phyloP scores from a whole-genome alignment of 805 yeast species.

The Monosporozyma unispora region DNA sequence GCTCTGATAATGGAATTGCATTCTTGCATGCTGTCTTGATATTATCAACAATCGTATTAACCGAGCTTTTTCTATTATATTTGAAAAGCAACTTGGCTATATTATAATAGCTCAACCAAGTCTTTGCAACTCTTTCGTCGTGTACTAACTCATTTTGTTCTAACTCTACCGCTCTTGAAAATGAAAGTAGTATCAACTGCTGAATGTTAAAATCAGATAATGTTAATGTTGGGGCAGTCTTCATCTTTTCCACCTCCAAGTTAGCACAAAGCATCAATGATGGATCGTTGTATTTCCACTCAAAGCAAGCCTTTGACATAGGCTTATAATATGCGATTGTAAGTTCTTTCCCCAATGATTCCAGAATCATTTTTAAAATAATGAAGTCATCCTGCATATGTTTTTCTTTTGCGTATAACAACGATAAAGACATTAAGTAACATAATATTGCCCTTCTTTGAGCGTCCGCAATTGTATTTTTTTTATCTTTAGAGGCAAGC shows the following conservation, averaged over 20 bases:
- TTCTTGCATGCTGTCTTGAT: conserved; percentile 38
- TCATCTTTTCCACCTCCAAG: conserved; percentile 12
- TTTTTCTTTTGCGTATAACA: conserved; percentile 3
- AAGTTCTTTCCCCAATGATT: conserved; percentile 21
- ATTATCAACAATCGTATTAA: conserved; percentile 14
- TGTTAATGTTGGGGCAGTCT: conserved; percentile 5
- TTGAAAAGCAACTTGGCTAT: conserved; percentile 52
- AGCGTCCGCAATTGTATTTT: conserved; percentile 46
- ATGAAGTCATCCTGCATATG: conserved; percentile 11
- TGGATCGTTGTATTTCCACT: conserved; percentile 16
- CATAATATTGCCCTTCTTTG: conserved; percentile 68
- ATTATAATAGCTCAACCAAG: conserved; percentile 57
- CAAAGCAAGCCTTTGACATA: conserved; percentile 53
- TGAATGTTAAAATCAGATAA: conserved; percentile 26
- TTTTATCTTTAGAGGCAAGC: conserved; percentile 52
- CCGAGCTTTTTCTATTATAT: conserved; percentile 25
- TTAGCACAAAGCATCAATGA: conserved; percentile 12
- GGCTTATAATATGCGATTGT: conserved; percentile 53
- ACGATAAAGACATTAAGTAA: conserved; percentile 52
- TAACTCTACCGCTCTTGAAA: conserved; percentile 12
- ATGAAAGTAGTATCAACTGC: conserved; percentile 23
- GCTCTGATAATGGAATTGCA: conserved; percentile 31
- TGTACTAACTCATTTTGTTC: neutral
- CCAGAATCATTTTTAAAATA: conserved; percentile 13
- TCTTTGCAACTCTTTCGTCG: conserved; percentile 13